phyloP scores from a whole-genome alignment of 1,284 basidiomycete genomes.

The Kwoniella shivajii region DNA sequence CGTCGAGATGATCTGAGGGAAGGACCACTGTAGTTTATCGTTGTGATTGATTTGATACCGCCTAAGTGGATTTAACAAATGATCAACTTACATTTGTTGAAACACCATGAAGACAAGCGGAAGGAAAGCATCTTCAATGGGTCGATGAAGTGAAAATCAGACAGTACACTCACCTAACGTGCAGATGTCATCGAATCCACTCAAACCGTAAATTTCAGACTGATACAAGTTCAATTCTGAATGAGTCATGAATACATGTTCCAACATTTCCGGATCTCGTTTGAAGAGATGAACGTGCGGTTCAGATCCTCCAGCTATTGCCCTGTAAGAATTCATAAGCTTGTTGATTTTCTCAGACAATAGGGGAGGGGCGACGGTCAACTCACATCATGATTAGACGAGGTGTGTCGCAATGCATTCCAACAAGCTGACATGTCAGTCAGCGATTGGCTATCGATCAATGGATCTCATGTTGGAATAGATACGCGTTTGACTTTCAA shows the following conservation, averaged over 20 bases:
- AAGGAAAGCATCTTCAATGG: too few species aligned
- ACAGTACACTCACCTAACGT: conserved; percentile 28
- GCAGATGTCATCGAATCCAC: conserved; percentile 39
- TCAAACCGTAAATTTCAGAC: conserved; percentile 36
- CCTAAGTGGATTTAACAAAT: conserved; percentile 7
- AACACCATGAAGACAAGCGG: too few species aligned
- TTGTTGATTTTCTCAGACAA: background rate
- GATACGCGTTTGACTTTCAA: too few species aligned
- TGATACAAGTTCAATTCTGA: conserved; percentile 30
- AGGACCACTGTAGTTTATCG: conserved; percentile 17
- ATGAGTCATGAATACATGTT: conserved; percentile 26
- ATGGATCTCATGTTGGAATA: too few species aligned
- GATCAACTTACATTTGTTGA: too few species aligned
- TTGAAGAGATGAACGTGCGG: conserved; percentile 44
- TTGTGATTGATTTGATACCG: conserved; percentile 19
- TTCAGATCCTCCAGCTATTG: conserved; percentile 33
- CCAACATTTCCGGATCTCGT: conserved; percentile 23
- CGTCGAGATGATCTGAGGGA: conserved; percentile 18
- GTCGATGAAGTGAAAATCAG: background rate
- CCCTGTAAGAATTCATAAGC: conserved; percentile 15
- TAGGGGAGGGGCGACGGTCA: background rate
- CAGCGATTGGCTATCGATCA: background rate
- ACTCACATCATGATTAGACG: conserved; percentile 41
- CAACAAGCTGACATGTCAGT: conserved; percentile 27
- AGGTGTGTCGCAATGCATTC: conserved; percentile 36